Evolutionary conservation across 768 basidiomycete species (phyloP).

Genomic region (Gymnopilus dilepis): DNA sequence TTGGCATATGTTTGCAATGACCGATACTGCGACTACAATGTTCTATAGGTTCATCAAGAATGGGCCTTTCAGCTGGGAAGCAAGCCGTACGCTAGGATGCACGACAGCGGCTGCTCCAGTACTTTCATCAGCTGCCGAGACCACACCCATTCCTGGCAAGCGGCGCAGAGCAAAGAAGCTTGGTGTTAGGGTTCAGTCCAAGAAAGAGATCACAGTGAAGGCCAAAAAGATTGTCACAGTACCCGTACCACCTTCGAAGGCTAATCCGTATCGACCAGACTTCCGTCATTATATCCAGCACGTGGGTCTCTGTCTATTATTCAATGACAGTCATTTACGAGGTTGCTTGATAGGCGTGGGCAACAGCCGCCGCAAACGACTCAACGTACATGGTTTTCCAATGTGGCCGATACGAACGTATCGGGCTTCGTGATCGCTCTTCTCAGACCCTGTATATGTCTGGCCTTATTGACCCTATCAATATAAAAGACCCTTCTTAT

Average conservation of each 20-base stretch:
- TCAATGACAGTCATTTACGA: too few relatives aligned
- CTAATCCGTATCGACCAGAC: not conserved
- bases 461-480: slow-evolving; percentile 14
- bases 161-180: not conserved
- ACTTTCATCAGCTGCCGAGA: not conserved
- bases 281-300: slow-evolving; percentile 5
- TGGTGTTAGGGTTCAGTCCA: not conserved
- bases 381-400: slow-evolving; percentile 11
- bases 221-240: not conserved
- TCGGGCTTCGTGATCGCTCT: slow-evolving; percentile 15
- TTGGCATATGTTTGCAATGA: slow-evolving; percentile 13
- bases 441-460: slow-evolving; percentile 17
- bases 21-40: not conserved
- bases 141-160: not conserved
- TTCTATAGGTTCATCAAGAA: not conserved
- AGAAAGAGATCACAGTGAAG: not conserved
- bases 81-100: not conserved
- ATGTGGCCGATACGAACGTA: slow-evolving; percentile 16
- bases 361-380: not conserved
- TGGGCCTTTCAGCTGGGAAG: not conserved
- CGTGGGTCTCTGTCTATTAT: not conserved
- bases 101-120: not conserved
- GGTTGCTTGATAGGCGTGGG: slow-evolving; percentile 7
- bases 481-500: slow-evolving; percentile 14
- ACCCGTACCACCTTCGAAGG: not conserved